Percentiles rank a stretch among this genome's conserved stretches.
phyloP scores from a whole-genome alignment of 176 grass and related monocot species.

The Ananas comosus region DNA sequence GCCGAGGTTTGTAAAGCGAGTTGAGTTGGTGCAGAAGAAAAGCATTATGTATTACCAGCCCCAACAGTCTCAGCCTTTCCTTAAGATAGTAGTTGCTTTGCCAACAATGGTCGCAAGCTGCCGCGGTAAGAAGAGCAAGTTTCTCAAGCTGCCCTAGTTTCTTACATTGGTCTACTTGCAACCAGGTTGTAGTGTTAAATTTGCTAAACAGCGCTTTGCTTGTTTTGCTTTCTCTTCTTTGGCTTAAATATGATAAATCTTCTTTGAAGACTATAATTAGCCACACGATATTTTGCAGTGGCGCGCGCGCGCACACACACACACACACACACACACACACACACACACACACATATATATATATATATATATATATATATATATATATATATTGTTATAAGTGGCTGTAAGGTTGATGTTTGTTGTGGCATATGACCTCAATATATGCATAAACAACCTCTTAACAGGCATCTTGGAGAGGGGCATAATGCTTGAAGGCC shows the following conservation, averaged over 20 bases:
- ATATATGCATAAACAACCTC: conserved; percentile 12
- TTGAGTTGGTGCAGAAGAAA: conserved; percentile 88
- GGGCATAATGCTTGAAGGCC: conserved; percentile 71
- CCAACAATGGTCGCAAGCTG: conserved; percentile 96
- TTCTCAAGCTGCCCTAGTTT: not conserved
- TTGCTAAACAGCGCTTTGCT: not conserved
- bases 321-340: too few relatives aligned
- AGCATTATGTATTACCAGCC: conserved; percentile 98
- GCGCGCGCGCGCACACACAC: too few relatives aligned
- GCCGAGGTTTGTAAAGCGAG: conserved; percentile 71
- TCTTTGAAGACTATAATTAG: not conserved
- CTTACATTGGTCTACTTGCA: not conserved
- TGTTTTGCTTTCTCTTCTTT: not conserved
- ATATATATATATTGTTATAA: too few relatives aligned
- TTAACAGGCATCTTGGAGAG: conserved; percentile 78
- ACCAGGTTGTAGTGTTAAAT: too few relatives aligned
- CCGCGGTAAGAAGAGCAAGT: conserved; percentile 49
- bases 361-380: too few relatives aligned
- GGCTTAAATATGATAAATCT: not conserved
- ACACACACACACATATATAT: too few relatives aligned
- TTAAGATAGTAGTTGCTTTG: conserved; percentile 87
- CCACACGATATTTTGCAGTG: not conserved
- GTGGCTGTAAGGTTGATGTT: too few relatives aligned
- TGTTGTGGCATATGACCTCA: not conserved
- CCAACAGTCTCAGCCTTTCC: conserved; percentile 62